Evolutionary conservation across 2,329 filamentous ascomycete species (phyloP).

Genomic region (Exophiala phaeomuriformis): DNA sequence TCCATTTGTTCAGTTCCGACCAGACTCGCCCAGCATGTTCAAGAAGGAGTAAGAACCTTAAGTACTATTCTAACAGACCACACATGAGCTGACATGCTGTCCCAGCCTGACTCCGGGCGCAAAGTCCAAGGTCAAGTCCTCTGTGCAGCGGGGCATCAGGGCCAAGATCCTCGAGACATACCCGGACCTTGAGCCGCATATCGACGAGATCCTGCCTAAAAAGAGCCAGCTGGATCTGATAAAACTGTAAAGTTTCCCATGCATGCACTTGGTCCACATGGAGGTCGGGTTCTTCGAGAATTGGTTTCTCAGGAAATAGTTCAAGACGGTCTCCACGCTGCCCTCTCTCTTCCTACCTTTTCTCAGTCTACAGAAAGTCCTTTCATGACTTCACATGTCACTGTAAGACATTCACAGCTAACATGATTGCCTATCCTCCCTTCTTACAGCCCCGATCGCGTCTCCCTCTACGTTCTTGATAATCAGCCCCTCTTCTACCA

Average conservation of each 20-base stretch:
- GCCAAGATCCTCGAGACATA: constrained; percentile 75
- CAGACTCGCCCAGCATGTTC: constrained; percentile 18
- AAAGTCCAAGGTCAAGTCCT: constrained; percentile 96
- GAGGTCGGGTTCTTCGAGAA: too few species aligned
- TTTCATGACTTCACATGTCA: too few species aligned
- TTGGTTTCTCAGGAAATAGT: too few species aligned
- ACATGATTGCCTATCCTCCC: too few species aligned
- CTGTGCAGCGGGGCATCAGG: constrained; percentile 79
- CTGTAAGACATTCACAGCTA: too few species aligned
- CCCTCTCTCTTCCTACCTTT: too few species aligned
- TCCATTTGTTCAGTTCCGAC: neutral
- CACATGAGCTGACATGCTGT: constrained; percentile 1
- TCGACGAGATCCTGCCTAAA: constrained; percentile 92
- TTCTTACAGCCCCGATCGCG: constrained; percentile 62
- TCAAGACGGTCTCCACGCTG: too few species aligned
- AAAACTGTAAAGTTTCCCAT: constrained; percentile 56
- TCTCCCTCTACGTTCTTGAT: constrained; percentile 79
- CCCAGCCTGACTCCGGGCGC: constrained; percentile 65
- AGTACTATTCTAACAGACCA: neutral
- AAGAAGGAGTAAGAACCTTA: constrained; percentile 19
- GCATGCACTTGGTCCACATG: neutral
- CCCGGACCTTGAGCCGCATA: constrained; percentile 75
- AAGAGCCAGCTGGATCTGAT: constrained; percentile 84
- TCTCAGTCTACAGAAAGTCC: too few species aligned
- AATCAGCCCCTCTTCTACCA: constrained; percentile 80